Percentiles rank a stretch among this genome's conserved stretches.
Conservation (phyloP, 208 protist species). For the Herpetomonas samuelpessoai region DNA sequence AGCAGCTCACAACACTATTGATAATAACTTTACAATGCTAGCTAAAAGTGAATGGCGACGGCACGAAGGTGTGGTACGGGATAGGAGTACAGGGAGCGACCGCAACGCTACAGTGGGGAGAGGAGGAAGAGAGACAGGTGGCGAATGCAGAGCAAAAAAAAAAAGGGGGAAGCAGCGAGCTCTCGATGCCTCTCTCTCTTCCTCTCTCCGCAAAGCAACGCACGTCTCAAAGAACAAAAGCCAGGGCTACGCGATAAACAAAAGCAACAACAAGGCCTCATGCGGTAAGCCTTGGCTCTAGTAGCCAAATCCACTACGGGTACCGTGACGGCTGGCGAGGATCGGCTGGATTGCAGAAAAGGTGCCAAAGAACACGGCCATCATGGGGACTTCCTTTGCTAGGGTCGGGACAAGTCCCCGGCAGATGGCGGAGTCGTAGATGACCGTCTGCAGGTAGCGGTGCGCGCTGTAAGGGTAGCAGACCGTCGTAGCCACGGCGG, state of each 20-base stretch:
- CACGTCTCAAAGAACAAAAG: constrained; percentile 4
- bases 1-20: too few relatives aligned
- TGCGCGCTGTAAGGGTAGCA: constrained; percentile 87
- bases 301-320: constrained; percentile 86
- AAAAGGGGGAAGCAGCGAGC: constrained; percentile 9
- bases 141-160: constrained; percentile 6
- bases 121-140: background rate
- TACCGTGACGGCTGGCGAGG: constrained; percentile 72
- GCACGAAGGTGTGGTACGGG: too few relatives aligned
- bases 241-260: too few relatives aligned
- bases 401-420: constrained; percentile 72
- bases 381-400: constrained; percentile 87
- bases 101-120: too few relatives aligned
- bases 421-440: constrained; percentile 89
- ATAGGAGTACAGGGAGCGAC: too few relatives aligned
- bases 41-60: too few relatives aligned
- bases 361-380: constrained; percentile 76
- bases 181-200: too few relatives aligned
- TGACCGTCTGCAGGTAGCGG: constrained; percentile 88
- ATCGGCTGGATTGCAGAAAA: constrained; percentile 82
- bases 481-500: constrained; percentile 76
- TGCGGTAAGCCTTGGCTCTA: too few relatives aligned
- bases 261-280: too few relatives aligned
- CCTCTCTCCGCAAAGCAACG: too few relatives aligned
- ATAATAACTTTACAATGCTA: too few relatives aligned